Evolutionary conservation across 495 filamentous ascomycete genomes (phyloP).

Genomic region (Lasiosphaeris hirsuta): DNA sequence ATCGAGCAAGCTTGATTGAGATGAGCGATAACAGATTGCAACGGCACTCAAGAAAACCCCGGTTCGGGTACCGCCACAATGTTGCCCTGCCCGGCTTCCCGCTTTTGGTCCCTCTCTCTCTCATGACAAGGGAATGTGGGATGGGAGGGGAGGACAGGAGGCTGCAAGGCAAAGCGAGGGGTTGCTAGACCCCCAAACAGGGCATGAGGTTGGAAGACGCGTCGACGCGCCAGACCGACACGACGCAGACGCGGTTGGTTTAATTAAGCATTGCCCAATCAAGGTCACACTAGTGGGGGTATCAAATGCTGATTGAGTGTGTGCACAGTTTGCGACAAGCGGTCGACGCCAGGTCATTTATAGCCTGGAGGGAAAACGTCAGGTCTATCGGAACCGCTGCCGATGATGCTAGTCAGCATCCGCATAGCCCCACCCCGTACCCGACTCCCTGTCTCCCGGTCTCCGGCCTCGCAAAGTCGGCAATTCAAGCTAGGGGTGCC

Average conservation of each 20-base stretch:
- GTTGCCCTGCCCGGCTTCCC: slow-evolving; percentile 1
- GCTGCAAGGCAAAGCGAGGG: too few relatives aligned
- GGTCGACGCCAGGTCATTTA: not conserved
- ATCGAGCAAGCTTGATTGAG: not conserved
- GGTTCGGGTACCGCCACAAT: not conserved
- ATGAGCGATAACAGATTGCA: slow-evolving; percentile 14
- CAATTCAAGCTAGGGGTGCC: too few relatives aligned
- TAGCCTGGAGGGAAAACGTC: not conserved
- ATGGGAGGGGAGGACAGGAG: too few relatives aligned
- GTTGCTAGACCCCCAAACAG: too few relatives aligned
- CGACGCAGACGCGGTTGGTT: slow-evolving; percentile 22
- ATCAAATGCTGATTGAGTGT: slow-evolving; percentile 5
- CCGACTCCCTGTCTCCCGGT: too few relatives aligned
- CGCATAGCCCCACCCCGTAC: too few relatives aligned
- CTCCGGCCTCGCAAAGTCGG: too few relatives aligned
- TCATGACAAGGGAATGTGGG: too few relatives aligned
- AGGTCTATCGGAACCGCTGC: too few relatives aligned
- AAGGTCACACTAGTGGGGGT: not conserved
- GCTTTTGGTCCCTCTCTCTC: slow-evolving; percentile 1
- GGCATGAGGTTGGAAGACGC: slow-evolving; percentile 15
- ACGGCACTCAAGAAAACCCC: slow-evolving; percentile 6
- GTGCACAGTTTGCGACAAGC: not conserved
- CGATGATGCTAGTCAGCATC: too few relatives aligned
- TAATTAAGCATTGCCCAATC: slow-evolving; percentile 22
- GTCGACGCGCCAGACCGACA: slow-evolving; percentile 21